Conservation (phyloP, 1,284 basidiomycete genomes). For the Rhodotorula glutinis region DNA sequence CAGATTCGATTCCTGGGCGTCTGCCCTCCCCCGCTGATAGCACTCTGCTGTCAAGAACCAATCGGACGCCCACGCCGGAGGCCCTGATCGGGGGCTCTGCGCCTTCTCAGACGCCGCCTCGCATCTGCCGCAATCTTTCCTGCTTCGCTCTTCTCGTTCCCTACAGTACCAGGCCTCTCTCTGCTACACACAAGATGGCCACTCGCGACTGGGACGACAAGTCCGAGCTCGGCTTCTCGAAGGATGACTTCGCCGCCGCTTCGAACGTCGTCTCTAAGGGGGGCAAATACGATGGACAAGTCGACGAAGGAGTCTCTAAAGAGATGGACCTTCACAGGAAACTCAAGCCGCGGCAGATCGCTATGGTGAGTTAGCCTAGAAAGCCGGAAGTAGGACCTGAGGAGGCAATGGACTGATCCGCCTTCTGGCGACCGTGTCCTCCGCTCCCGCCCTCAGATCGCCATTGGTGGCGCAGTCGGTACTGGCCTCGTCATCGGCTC, state of each 20-base stretch:
- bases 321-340: conserved; percentile 27
- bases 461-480: conserved; percentile 59
- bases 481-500: conserved; percentile 58
- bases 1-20: too few relatives aligned
- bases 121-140: too few relatives aligned
- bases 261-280: neutral
- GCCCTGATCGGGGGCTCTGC: too few relatives aligned
- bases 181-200: too few relatives aligned
- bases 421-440: conserved; percentile 1
- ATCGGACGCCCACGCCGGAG: too few relatives aligned
- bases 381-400: too few relatives aligned
- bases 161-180: too few relatives aligned
- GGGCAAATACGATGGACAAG: conserved; percentile 7
- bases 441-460: neutral
- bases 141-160: too few relatives aligned
- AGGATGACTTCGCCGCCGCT: neutral
- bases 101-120: too few relatives aligned
- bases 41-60: too few relatives aligned
- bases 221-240: neutral
- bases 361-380: conserved; percentile 56
- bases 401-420: conserved; percentile 48
- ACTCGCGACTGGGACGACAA: conserved; percentile 13
- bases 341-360: conserved; percentile 49
- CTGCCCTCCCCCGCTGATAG: too few relatives aligned
- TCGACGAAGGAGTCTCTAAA: conserved; percentile 5